Conservation (phyloP, 305 asterid species). For the Vinca major region DNA sequence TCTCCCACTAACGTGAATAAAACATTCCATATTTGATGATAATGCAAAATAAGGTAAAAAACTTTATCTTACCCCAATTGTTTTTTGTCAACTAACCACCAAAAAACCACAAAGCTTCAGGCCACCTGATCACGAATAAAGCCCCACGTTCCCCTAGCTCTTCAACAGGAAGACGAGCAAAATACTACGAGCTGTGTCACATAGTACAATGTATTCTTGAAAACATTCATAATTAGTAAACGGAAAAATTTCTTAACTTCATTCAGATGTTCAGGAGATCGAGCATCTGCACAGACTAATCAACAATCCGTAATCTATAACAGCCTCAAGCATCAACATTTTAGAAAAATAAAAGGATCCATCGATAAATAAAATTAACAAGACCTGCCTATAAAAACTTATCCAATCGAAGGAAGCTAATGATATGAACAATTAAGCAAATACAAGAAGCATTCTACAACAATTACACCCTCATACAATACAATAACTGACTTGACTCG, state of each 20-base stretch:
- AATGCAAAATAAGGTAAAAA: too few species aligned
- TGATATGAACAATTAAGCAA: slow-evolving; percentile 12
- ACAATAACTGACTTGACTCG: neutral
- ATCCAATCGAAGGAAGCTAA: neutral
- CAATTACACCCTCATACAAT: neutral
- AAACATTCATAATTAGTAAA: neutral
- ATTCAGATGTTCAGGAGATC: neutral
- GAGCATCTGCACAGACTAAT: neutral
- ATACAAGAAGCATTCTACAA: slow-evolving; percentile 7
- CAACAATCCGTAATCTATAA: neutral
- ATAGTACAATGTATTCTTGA: neutral
- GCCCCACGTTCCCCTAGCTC: too few species aligned
- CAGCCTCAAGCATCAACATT: neutral
- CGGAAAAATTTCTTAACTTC: neutral
- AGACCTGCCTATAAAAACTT: neutral
- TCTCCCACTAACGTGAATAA: too few species aligned
- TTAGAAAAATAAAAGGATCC: too few species aligned
- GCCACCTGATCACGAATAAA: too few species aligned
- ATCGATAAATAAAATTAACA: too few species aligned
- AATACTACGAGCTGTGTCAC: too few species aligned
- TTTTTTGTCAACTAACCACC: too few species aligned
- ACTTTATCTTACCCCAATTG: too few species aligned
- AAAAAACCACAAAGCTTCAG: too few species aligned
- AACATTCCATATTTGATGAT: too few species aligned
- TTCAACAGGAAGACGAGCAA: too few species aligned